A percentile compares a stretch with the other conserved stretches of the same genome.
phyloP scores from a whole-genome alignment of 2,329 filamentous ascomycete genomes.

The Colletotrichum sp. region DNA sequence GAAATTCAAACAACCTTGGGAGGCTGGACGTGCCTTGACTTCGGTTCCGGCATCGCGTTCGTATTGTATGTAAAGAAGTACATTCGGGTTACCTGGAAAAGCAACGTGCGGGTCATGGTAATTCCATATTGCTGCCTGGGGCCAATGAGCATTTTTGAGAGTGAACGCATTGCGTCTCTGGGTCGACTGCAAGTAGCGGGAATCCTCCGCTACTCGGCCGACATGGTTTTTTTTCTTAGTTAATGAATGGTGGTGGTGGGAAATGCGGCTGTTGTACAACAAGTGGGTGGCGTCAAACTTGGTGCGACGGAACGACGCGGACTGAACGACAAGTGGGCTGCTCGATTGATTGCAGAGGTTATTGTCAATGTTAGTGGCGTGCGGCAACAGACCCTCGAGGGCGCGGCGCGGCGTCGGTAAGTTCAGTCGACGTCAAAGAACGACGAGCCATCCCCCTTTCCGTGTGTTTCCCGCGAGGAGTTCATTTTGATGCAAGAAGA shows the following conservation, averaged over 20 bases:
- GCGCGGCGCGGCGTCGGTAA: not conserved
- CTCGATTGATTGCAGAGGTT: not conserved
- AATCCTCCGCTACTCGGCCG: slow-evolving; percentile 14
- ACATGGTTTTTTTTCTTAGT: not conserved
- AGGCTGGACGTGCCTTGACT: not conserved
- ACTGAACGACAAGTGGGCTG: not conserved
- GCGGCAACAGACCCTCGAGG: not conserved
- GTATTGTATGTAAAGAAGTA: not conserved
- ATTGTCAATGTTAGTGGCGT: not conserved
- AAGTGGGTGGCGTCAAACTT: not conserved
- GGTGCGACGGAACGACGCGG: not conserved
- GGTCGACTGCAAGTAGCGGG: not conserved
- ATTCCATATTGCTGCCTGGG: not conserved
- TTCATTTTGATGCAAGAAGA: not conserved
- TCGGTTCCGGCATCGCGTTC: slow-evolving; percentile 14
- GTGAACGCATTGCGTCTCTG: not conserved
- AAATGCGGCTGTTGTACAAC: not conserved
- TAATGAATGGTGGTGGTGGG: not conserved
- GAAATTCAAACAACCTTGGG: not conserved
- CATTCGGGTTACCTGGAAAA: not conserved
- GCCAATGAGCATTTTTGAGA: not conserved
- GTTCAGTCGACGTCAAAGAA: not conserved
- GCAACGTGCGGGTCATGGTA: not conserved
- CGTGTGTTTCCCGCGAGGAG: not conserved
- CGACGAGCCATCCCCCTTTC: not conserved